Evolutionary conservation across 805 yeast genomes (phyloP), one percentile per base, ranked within the genome.

Genomic region (Candida quercuum): DNA sequence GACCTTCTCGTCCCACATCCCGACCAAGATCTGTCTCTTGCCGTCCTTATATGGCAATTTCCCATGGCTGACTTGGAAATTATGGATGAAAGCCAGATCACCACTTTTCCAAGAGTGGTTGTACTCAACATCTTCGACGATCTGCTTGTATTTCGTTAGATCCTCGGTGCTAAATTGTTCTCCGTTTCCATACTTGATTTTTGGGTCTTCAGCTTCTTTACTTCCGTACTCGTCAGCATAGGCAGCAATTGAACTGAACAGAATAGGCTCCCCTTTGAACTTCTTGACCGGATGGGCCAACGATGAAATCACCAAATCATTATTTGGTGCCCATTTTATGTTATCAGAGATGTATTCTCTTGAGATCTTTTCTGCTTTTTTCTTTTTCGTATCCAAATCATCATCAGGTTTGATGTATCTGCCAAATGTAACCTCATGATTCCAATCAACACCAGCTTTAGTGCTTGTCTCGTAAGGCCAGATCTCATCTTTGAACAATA

Each of bases 41-140:
- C 64, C 63, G 17, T 48, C 43, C 3, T 21, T 33, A 52, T 58
- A 56, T 3, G 65, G 63, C 5, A 37, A 27, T 35, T 66, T 45
- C 1, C 66, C 67, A 42, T 63, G 66, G 33, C 60, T 53, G 3
- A 55, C 63, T 38, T 56, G 61, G 36, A 54, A 55, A 39, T 63
- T 63, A 40, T 63, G 61, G 13, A 63, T 47, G 6, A 63, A 42
- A 1, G 49, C 61, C 26, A 63, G 42, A 41, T 61, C 67, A 8
- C 66, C 64, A 34, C 48, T 51, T 28, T 49, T 38, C 64, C 64
- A 63, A 12, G 38, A 18, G 36, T 61, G 64, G 6, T 37, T 33
- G 29, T 52, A 63, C 13, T 55, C 47, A 3, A 55, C n/a, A 6
- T 55, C 43, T 8, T 33, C 31, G 7, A 57, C 50, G 4, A 35